These are phyloP conservation scores for Helicocarpus griseus DNA, from an alignment of 2,329 filamentous ascomycete genomes.

Conservation along the genomic window DNA sequence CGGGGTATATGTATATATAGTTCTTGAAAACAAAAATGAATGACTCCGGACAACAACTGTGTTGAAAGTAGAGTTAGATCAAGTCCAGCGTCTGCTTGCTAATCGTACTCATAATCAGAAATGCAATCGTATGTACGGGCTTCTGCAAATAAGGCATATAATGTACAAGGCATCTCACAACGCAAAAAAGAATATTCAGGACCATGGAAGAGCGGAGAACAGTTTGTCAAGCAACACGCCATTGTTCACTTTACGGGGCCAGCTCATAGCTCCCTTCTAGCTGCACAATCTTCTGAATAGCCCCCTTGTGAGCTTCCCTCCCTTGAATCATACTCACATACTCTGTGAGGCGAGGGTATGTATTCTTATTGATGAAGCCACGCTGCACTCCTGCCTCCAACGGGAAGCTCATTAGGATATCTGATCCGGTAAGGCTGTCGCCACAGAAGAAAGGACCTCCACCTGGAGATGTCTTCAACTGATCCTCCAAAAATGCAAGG, in stretches of 20 bases:
- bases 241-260: neutral
- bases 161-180: no score
- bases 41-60: no score
- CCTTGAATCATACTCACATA: conserved; percentile 22
- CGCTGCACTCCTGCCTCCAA: conserved; percentile 28
- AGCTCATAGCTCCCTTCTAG: conserved; percentile 14
- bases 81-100: no score
- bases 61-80: no score
- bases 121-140: no score
- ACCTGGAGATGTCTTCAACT: conserved; percentile 33
- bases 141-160: no score
- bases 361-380: conserved; percentile 24
- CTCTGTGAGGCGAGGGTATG: conserved; percentile 23
- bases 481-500: conserved; percentile 37
- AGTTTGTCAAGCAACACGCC: neutral
- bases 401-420: conserved; percentile 40
- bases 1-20: no score
- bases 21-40: no score
- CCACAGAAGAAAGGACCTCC: conserved; percentile 35
- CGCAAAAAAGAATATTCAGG: neutral
- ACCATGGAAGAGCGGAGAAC: neutral
- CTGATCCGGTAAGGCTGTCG: conserved; percentile 33
- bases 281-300: conserved; percentile 21
- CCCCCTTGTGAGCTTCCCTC: conserved; percentile 21
- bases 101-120: no score